A percentile compares a stretch with the other conserved stretches of the same genome.
Evolutionary conservation across 148 eudicot genomes (phyloP).

Genomic region (Dysphania ambrosioides): DNA sequence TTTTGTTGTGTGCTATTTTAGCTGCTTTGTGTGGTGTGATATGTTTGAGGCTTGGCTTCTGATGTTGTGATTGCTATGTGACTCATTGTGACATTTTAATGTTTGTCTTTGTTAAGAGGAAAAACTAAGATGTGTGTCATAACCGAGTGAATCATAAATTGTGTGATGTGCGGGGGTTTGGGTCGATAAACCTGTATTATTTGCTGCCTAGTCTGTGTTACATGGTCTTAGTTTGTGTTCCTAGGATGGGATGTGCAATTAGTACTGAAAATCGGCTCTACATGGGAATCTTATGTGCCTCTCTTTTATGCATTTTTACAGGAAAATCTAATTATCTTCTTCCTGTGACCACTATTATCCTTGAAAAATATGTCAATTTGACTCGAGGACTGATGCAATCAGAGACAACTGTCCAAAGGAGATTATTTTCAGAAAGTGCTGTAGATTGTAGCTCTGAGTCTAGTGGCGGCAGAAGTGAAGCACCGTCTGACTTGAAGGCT

Average conservation of each 20-base stretch:
- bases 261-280: background rate
- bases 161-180: background rate
- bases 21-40: too few relatives aligned
- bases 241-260: background rate
- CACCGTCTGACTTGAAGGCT: conserved; percentile 18
- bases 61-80: too few relatives aligned
- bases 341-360: conserved; percentile 27
- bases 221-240: background rate
- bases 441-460: conserved; percentile 21
- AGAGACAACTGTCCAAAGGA: conserved; percentile 28
- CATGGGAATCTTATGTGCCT: conserved; percentile 8
- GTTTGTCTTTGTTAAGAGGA: background rate
- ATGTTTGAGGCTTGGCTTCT: too few relatives aligned
- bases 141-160: background rate
- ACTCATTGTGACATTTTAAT: background rate
- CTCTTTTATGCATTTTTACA: conserved; percentile 16
- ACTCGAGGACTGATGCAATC: conserved; percentile 39
- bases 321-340: conserved; percentile 27
- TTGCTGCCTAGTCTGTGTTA: background rate
- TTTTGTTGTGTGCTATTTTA: too few relatives aligned
- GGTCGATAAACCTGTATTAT: background rate
- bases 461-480: conserved; percentile 10
- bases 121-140: background rate
- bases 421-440: conserved; percentile 23
- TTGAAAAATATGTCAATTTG: conserved; percentile 15